Conservation (phyloP, 129 eudicot genomes). For the Helichrysum umbraculigerum region DNA sequence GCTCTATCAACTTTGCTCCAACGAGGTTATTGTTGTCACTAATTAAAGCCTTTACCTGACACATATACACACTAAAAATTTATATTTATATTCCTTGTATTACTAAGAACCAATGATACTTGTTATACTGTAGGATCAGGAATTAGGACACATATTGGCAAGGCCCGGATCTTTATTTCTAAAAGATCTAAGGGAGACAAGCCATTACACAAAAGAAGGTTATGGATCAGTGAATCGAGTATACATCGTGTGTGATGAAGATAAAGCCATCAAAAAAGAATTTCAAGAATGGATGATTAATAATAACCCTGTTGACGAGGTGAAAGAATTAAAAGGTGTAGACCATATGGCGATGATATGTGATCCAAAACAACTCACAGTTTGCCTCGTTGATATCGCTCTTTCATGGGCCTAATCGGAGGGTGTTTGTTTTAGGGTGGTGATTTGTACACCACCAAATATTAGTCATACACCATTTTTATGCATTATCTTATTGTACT, state of each 20-base stretch:
- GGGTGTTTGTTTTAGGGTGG: too few relatives aligned
- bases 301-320: constrained; percentile 35
- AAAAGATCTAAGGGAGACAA: constrained; percentile 27
- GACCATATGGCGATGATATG: neutral
- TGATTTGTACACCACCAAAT: too few relatives aligned
- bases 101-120: neutral
- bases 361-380: neutral
- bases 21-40: constrained; percentile 26
- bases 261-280: constrained; percentile 29
- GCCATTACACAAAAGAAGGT: constrained; percentile 35
- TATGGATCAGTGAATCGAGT: constrained; percentile 56
- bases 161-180: constrained; percentile 46
- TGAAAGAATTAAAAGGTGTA: constrained; percentile 50
- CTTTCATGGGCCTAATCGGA: neutral
- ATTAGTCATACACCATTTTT: too few relatives aligned
- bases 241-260: constrained; percentile 45
- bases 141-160: constrained; percentile 39
- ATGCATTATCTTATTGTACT: too few relatives aligned
- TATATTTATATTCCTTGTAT: too few relatives aligned
- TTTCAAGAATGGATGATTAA: constrained; percentile 53
- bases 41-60: too few relatives aligned
- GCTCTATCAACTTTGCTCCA: constrained; percentile 56
- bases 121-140: constrained; percentile 42
- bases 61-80: too few relatives aligned
- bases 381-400: neutral